Evolutionary conservation across 2,329 filamentous ascomycete species (phyloP), one percentile per base, ranked within the genome.

Genomic region (Phialemonium atrogriseum): DNA sequence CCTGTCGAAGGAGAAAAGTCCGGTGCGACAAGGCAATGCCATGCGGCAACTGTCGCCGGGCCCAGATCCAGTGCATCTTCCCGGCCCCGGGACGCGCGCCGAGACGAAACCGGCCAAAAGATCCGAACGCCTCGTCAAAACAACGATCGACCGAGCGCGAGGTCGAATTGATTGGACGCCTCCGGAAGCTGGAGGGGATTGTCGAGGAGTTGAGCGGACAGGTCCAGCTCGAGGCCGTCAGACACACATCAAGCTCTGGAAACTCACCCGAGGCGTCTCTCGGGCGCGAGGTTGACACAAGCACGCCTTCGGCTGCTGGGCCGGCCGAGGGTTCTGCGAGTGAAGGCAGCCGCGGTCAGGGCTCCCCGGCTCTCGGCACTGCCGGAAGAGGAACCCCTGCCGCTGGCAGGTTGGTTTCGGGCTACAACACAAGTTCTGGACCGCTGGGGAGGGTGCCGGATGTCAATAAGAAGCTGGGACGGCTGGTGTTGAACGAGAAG

Each of bases 21-120:
- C 80, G 80, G 47, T 87, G 82, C 64, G 80, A 87, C 60, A 86
- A 86, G 60, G 68, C 73, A 46, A 75, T 84, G 63, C 79, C 81
- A 11, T 87, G 82, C 54, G 75, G 75, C 45, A 86, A 87, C 52
- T 87, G 82, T 52, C 71, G 72, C 24, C 73, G 79, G 41, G 79
- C 78, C 24, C 63, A 77, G 44, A 81, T 81, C 36, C 72, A 80
- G 43, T 87, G 82, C 53, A 61, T 84, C 29, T 87, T 84, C 49
- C 82, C 82, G 2, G 77, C 80, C 3, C 82, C 82, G 1, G 82
- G 81, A 8, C 70, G 82, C 34, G 80, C 81, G 5, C 81, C 80
- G 8, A 67, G 81, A 24, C 77, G 81, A 44, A 68, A 72, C 38
- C 69, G 78, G 12, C 63, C 68, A 18, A 82, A 80, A 48, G 71